phyloP scores from a whole-genome alignment of 2,329 filamentous ascomycete genomes.

The Cercospora brassicicola region DNA sequence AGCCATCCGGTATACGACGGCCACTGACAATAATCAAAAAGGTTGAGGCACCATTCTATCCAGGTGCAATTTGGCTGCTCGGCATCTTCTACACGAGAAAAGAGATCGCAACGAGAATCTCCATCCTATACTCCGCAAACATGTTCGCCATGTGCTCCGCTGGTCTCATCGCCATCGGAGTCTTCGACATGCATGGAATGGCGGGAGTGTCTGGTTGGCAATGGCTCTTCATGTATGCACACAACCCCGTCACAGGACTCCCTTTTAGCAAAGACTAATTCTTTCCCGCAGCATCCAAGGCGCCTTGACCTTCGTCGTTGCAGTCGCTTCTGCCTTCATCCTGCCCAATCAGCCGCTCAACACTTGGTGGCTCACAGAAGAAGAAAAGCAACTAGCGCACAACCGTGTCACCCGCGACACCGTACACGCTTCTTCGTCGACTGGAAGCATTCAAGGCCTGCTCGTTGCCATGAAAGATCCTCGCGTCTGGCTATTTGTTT shows the following conservation, averaged over 20 bases:
- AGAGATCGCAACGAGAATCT: conserved; percentile 43
- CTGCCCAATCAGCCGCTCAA: conserved; percentile 6
- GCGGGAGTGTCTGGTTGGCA: conserved; percentile 39
- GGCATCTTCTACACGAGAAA: conserved; percentile 46
- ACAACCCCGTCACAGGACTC: neutral
- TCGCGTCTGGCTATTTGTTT: conserved; percentile 2
- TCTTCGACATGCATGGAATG: conserved; percentile 34
- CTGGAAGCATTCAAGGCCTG: neutral
- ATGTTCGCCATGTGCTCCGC: conserved; percentile 37
- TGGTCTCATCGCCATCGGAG: conserved; percentile 27
- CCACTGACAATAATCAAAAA: neutral
- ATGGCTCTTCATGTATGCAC: conserved; percentile 17
- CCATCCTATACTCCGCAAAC: conserved; percentile 41
- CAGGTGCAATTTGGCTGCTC: conserved; percentile 46
- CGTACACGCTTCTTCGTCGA: conserved; percentile 7
- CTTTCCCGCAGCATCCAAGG: conserved; percentile 31
- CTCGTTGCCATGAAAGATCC: conserved; percentile 3
- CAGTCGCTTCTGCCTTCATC: neutral
- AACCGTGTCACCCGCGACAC: conserved; percentile 3
- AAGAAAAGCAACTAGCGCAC: conserved; percentile 4
- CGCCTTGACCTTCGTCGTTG: conserved; percentile 1
- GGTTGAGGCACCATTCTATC: conserved; percentile 37
- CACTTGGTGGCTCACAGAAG: conserved; percentile 8
- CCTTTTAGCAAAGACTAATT: neutral
- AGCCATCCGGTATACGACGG: neutral